Base-by-base conservation (phyloP, 805 yeast species). In the Saccharomycopsis schoenii region DNA sequence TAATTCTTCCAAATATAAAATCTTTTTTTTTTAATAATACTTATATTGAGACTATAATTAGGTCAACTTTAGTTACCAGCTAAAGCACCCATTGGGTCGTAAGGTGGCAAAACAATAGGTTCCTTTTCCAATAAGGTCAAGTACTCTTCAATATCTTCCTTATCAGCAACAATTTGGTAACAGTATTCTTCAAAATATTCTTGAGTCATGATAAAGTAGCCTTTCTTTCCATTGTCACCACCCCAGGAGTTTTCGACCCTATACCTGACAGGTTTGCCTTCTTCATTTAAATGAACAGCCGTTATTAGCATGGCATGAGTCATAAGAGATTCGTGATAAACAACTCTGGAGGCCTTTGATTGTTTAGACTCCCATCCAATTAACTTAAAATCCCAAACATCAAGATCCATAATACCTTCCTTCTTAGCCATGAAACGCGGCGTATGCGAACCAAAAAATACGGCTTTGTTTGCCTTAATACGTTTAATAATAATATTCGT, bases 231-330 rank as follows among this genome's bases (percentile, higher is more conserved):
- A 14, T 79, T 74, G 60, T 82, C 85, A 60, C 81, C 79, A 64
- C 90, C 89, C 91, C 91, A 86, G 12, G 89, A 84, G 74, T 86
- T 86, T 71, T 86, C 90, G 47, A 86, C 90, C 67, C 84, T 77
- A 78, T 87, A 86, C 65, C 89, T 78, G 37, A 81, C 74, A 24
- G 89, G 88, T 61, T 77, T 75, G 4, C 85, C 86, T 17, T 73
- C 63, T 14, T 77, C 82, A 65, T 85, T 90, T 41, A 89, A 74
- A 71, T 89, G 91, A 55, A 88, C 93, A 40, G 84, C 96, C 10
- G 91, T 85, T 68, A 89, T 82, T 21, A 84, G 78, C 96, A 89
- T 89, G 50, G 97, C 97, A 68, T 89, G 97, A 15, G 96, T 89
- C 94, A 89, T 88, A 65, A 83, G 74, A 25, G 91, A 84, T 65